Conservation (phyloP, 768 basidiomycete species). For the Mycena polygramma region DNA sequence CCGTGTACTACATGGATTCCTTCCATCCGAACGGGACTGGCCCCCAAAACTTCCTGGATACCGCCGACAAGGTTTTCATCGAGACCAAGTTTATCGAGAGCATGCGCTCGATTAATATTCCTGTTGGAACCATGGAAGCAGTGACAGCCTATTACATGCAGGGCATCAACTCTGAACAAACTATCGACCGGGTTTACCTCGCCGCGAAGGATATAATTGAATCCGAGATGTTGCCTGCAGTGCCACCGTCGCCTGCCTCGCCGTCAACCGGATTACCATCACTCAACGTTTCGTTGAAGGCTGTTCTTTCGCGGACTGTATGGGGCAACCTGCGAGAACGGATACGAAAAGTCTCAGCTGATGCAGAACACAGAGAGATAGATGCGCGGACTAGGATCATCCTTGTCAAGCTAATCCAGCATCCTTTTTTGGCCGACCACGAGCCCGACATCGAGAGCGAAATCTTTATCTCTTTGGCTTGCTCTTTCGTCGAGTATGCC, state of each 20-base stretch:
- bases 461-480: not conserved
- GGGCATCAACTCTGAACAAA: constrained; percentile 1
- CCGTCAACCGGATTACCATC: not conserved
- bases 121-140: not conserved
- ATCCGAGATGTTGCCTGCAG: no score
- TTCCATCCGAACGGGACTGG: not conserved
- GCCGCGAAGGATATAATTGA: no score
- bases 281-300: not conserved
- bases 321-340: not conserved
- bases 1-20: not conserved
- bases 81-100: constrained; percentile 9
- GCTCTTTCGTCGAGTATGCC: not conserved
- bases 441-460: not conserved
- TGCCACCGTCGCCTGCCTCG: no score
- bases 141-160: constrained; percentile 1
- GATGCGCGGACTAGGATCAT: not conserved
- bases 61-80: not conserved
- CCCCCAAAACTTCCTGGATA: not conserved
- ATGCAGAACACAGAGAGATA: not conserved
- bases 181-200: not conserved
- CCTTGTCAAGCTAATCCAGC: not conserved
- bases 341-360: not conserved
- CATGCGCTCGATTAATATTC: not conserved
- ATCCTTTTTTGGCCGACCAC: not conserved
- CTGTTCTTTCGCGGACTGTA: not conserved